Evolutionary conservation across 2,329 filamentous ascomycete genomes (phyloP).

Genomic region (Ambrosiella beaveri): DNA sequence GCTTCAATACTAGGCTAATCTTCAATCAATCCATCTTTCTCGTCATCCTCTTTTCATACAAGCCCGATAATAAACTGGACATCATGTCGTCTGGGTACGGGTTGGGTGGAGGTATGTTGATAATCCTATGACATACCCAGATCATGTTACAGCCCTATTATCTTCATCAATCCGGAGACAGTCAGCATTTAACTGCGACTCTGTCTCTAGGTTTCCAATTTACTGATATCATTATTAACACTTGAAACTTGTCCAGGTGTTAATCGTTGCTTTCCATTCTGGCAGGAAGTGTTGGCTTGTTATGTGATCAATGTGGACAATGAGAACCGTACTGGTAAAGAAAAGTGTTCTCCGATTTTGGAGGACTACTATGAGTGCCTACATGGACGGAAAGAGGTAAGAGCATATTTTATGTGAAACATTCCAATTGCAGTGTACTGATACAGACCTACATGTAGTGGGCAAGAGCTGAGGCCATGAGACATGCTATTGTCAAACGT

Average conservation of each 20-base stretch:
- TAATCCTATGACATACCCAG: neutral
- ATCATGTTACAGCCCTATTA: neutral
- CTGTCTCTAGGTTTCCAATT: neutral
- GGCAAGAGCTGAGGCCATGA: constrained; percentile 59
- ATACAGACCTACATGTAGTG: constrained; percentile 33
- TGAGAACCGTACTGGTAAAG: constrained; percentile 64
- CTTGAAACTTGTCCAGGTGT: constrained; percentile 27
- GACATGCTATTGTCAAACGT: constrained; percentile 61
- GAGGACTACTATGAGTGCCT: constrained; percentile 99
- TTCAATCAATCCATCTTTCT: neutral
- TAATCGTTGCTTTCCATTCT: constrained; percentile 91
- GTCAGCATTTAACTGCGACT: neutral
- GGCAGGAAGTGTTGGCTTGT: constrained; percentile 97
- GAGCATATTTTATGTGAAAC: constrained; percentile 17
- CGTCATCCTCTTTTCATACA: neutral
- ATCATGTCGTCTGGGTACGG: constrained; percentile 69
- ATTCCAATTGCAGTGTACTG: neutral
- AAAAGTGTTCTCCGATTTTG: constrained; percentile 67
- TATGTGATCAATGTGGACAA: constrained; percentile 84
- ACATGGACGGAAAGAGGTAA: constrained; percentile 96
- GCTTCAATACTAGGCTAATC: neutral
- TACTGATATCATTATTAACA: neutral
- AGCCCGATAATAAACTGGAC: too few relatives aligned
- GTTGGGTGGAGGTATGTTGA: constrained; percentile 50
- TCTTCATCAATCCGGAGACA: neutral